Base-by-base conservation (phyloP, 148 eudicot genomes). In the Persicaria maculosa region DNA sequence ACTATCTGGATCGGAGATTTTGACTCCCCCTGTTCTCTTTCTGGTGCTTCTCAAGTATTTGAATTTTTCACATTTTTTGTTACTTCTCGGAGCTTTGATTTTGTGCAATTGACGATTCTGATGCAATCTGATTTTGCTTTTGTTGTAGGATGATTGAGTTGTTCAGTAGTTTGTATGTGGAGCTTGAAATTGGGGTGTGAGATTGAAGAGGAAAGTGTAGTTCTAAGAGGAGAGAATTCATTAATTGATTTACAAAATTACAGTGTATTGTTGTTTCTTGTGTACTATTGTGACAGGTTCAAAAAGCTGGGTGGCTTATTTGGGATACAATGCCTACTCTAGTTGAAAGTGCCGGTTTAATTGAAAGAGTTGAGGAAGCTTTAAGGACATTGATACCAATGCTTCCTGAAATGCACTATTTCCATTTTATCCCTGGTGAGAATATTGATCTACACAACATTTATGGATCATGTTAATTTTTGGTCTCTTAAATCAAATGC, bases 281-380 rank as follows among this genome's bases (percentile, higher is more conserved):
- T 57, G 62, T 57, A 19, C n/a, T 54, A 14, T 8, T 74, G 50
- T 78, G 65, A 74, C 79, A 96, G 99, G 86, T 77, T 36, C 94
- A 97, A 55, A 92, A 86, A 77, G 97, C 86, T 74, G 99, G 99
- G 47, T 90, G 99, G 99, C 91, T 89, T 75, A 88, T 92, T 72
- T 83, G 90, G 88, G 99, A 96, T 75, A 96, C 97, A 73, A 97
- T 96, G 67, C 99, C 96, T 71, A 97, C 92, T 77, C 81, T 96
- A 79, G 89, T 96, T 15, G 99, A 96, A 77, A 96, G 99, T 84
- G 99, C 99, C 17, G 92, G 99, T 83, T 90, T 97, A 20, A 86
- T 85, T 68, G 99, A 96, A 54, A 87, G 99, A 40, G 97, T 92
- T 72, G 99, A 96, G 88, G 99, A 96, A 84, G 93, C 99, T 79